phyloP scores from a whole-genome alignment of 495 filamentous ascomycete species.

The Penicillium simplicissimum region DNA sequence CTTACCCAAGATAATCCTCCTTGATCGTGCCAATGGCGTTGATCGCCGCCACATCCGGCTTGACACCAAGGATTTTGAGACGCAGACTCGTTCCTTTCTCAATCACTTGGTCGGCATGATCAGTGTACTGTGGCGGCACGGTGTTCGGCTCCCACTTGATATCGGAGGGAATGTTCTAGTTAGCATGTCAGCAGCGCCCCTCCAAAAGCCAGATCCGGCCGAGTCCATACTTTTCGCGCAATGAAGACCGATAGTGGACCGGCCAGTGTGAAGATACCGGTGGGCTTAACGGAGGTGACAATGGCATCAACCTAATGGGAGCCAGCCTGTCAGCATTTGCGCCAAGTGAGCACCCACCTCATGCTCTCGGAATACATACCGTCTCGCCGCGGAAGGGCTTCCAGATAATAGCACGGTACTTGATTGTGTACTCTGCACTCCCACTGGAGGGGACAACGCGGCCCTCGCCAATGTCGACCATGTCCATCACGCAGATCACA shows the following conservation, averaged over 20 bases:
- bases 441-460: conserved; percentile 87
- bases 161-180: conserved; percentile 83
- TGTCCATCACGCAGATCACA: conserved; percentile 94
- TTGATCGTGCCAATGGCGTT: conserved; percentile 97
- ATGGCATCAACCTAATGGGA: conserved; percentile 80
- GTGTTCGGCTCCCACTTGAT: conserved; percentile 93
- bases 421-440: conserved; percentile 89
- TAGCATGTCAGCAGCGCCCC: background rate
- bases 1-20: conserved; percentile 67
- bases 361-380: conserved; percentile 55
- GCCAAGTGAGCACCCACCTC: background rate
- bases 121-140: conserved; percentile 78
- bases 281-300: conserved; percentile 82
- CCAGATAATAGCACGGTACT: conserved; percentile 96
- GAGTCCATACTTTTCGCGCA: conserved; percentile 68
- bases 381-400: conserved; percentile 95
- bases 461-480: conserved; percentile 87
- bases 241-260: conserved; percentile 90
- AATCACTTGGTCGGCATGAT: conserved; percentile 89
- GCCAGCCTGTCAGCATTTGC: conserved; percentile 16
- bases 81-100: conserved; percentile 91
- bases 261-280: conserved; percentile 89
- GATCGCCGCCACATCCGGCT: conserved; percentile 89
- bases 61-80: conserved; percentile 87
- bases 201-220: background rate